These are phyloP conservation scores for Vitellaria paradoxa DNA, from an alignment of 179 eudicot species.

Conservation along the genomic window DNA sequence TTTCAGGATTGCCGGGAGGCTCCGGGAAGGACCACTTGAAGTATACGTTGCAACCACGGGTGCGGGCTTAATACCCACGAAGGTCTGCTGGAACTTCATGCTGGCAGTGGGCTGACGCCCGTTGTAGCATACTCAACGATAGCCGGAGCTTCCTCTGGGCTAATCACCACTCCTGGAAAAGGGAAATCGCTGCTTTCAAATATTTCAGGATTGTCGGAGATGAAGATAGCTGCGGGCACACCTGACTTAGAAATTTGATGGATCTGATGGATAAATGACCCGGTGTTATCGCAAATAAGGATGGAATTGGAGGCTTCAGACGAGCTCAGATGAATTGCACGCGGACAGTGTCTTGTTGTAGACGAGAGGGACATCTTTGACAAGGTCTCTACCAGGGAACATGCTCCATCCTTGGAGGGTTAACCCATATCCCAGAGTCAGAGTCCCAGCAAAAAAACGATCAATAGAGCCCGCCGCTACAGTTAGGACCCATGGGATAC, in stretches of 20 bases:
- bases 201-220: slow-evolving; percentile 8
- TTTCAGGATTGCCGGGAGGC: slow-evolving; percentile 43
- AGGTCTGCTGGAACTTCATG: slow-evolving; percentile 50
- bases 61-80: slow-evolving; percentile 41
- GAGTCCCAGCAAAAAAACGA: slow-evolving; percentile 25
- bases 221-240: slow-evolving; percentile 14
- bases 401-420: slow-evolving; percentile 34
- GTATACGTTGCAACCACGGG: slow-evolving; percentile 44
- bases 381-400: slow-evolving; percentile 39
- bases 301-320: slow-evolving; percentile 4
- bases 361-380: slow-evolving; percentile 23
- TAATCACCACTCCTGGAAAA: slow-evolving; percentile 38
- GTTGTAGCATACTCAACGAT: slow-evolving; percentile 26
- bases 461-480: slow-evolving; percentile 31
- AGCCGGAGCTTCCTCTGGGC: slow-evolving; percentile 22
- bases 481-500: slow-evolving; percentile 32
- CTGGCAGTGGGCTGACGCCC: slow-evolving; percentile 16
- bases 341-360: slow-evolving; percentile 19
- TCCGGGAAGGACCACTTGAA: slow-evolving; percentile 58
- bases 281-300: slow-evolving; percentile 16
- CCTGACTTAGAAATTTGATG: not conserved
- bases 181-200: not conserved
- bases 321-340: slow-evolving; percentile 11
- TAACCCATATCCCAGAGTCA: slow-evolving; percentile 30
- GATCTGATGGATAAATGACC: not conserved